Base-by-base conservation (phyloP, 2,329 filamentous ascomycete genomes). In the Anisogramma anomala region DNA sequence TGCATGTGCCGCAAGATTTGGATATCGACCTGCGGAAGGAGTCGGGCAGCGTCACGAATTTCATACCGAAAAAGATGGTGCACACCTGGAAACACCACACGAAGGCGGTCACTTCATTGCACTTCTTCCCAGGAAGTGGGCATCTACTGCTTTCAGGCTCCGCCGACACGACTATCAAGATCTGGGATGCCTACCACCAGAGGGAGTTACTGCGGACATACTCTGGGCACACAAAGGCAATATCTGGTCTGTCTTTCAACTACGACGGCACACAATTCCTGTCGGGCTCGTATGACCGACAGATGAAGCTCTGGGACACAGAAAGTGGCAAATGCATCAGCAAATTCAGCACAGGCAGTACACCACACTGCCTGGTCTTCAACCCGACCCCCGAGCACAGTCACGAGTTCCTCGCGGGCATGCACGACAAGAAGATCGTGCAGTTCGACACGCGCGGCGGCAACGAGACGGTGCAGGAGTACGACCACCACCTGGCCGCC, bases 361-460 rank as follows among this genome's bases (percentile, higher is more conserved):
- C 87, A 11, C 89, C 91, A 4, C 91, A 98, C 57, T 88, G 94
- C 39, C 71, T 98, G 52, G 81, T 84, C 51, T 96, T 96, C 71
- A 94, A 96, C 62, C 88, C 89, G 0, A 76, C 79, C 36, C 67
- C 72, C 0, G 79, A 83, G 40, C 77, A 82, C 50, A 76, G 80
- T 7, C 82, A 91, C 58, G 89, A 96, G 60, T 98, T 98, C 62
- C 65, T 98, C 42, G 88, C 87, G 1, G 91, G 91, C 54, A 93
- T 96, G 85, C 91, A 85, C 27, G 89, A 98, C 63, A 98, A 98
- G 70, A 95, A 95, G 69, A 98, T 98, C 52, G 74, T 98, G 31
- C 91, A 98, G 58, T 98, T 93, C 62, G 91, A 98, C 61, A 88
- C 80, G 2, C 77, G 93, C 20, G 79, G 80, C 6, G 64, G 69